Evolutionary conservation across 768 basidiomycete species (phyloP).

Genomic region (Lactarius deliciosus): DNA sequence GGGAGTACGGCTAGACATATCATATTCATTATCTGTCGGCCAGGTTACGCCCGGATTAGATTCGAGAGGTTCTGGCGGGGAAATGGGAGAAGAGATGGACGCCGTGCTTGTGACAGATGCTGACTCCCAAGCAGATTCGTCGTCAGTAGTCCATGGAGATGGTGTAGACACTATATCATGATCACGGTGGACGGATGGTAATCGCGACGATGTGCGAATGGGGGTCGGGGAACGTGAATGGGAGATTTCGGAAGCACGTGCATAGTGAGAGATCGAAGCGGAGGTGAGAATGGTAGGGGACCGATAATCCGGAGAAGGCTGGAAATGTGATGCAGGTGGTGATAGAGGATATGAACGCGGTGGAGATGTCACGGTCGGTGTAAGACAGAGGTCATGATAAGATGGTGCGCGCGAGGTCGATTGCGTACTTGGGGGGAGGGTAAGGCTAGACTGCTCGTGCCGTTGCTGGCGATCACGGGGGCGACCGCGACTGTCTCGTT

Average conservation of each 20-base stretch:
- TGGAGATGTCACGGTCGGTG: conserved; percentile 38
- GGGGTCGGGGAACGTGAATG: conserved; percentile 45
- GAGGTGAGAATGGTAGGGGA: conserved; percentile 15
- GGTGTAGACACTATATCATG: conserved; percentile 34
- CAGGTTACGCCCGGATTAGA: conserved; percentile 34
- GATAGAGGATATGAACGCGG: conserved; percentile 35
- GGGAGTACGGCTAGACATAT: conserved; percentile 13
- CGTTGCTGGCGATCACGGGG: conserved; percentile 52
- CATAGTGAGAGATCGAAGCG: conserved; percentile 19
- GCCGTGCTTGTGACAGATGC: conserved; percentile 62
- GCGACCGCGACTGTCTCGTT: conserved; percentile 56
- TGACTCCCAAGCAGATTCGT: conserved; percentile 76
- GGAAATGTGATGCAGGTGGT: conserved; percentile 7
- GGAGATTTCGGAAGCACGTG: conserved; percentile 21
- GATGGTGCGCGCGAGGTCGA: conserved; percentile 32
- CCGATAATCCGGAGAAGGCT: conserved; percentile 16
- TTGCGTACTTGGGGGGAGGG: conserved; percentile 35
- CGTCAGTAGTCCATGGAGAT: conserved; percentile 75
- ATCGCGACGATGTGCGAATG: conserved; percentile 35
- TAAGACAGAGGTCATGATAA: conserved; percentile 34
- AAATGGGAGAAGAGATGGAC: conserved; percentile 51
- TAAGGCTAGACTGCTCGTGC: conserved; percentile 39
- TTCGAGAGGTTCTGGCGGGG: conserved; percentile 38
- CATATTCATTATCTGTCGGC: conserved; percentile 38
- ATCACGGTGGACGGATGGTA: conserved; percentile 26